A percentile compares a stretch with the other conserved stretches of the same genome.
Conservation (phyloP, 225 moss, liverwort and hornwort genomes). For the Marchantia paleacea region DNA sequence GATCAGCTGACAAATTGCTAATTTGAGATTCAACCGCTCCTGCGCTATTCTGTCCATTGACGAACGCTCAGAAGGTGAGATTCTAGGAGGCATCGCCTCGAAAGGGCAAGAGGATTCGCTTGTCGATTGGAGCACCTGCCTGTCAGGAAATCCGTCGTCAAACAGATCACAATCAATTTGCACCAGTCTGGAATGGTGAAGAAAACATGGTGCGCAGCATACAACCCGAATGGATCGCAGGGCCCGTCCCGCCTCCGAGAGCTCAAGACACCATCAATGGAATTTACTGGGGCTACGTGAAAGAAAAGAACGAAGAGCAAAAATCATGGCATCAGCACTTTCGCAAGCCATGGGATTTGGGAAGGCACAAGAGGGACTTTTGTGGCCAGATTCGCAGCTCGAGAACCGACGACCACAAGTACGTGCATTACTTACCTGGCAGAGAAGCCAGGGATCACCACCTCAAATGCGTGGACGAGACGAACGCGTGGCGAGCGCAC, state of each 20-base stretch:
- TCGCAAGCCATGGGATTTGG: constrained; percentile 40
- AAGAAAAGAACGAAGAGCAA: constrained; percentile 22
- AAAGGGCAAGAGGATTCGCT: not conserved
- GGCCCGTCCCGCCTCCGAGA: constrained; percentile 31
- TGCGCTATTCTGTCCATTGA: too few species aligned
- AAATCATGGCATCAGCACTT: constrained; percentile 36
- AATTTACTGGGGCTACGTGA: constrained; percentile 34
- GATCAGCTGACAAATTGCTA: too few species aligned
- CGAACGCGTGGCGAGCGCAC: constrained; percentile 35
- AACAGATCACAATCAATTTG: not conserved
- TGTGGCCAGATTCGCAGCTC: constrained; percentile 32
- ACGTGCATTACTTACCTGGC: constrained; percentile 33
- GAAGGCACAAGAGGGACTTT: constrained; percentile 33
- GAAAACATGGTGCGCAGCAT: constrained; percentile 19
- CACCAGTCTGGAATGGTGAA: not conserved
- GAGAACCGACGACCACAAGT: constrained; percentile 33
- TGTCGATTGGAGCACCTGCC: not conserved
- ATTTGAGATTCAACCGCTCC: too few species aligned
- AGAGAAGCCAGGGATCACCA: constrained; percentile 38
- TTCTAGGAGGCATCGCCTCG: not conserved
- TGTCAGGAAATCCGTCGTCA: not conserved
- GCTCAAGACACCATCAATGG: constrained; percentile 36
- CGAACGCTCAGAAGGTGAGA: not conserved
- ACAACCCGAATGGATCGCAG: constrained; percentile 44
- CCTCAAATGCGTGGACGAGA: constrained; percentile 22